phyloP scores from a whole-genome alignment of 352 stramenopile species.

The Phytophthora sansomeana region DNA sequence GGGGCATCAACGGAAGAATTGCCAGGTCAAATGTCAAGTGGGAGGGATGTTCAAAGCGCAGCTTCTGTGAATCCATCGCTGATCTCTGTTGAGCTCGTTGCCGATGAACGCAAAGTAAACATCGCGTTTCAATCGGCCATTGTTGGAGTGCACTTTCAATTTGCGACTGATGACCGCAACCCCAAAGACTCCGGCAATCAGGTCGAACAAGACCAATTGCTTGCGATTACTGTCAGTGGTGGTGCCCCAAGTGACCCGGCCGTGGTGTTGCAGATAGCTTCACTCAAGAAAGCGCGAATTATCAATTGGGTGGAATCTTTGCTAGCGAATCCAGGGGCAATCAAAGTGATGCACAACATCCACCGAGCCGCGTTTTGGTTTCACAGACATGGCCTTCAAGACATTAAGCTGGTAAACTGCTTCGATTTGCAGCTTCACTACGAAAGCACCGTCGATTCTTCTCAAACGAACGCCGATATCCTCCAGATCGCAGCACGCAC shows the following conservation, averaged over 20 bases:
- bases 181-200: no score
- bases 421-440: constrained; percentile 44
- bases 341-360: constrained; percentile 36
- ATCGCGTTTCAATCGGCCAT: no score
- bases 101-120: no score
- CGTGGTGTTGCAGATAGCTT: constrained; percentile 22
- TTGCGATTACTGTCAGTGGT: constrained; percentile 23
- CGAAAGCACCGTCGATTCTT: constrained; percentile 26
- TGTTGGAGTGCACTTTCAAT: constrained; percentile 34
- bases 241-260: constrained; percentile 3
- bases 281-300: constrained; percentile 16
- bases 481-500: no score
- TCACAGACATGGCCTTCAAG: constrained; percentile 12
- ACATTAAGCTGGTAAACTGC: constrained; percentile 21
- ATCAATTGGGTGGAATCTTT: constrained; percentile 18
- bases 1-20: no score
- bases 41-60: no score
- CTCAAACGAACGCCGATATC: constrained; percentile 17
- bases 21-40: no score
- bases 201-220: constrained; percentile 10
- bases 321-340: constrained; percentile 10
- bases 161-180: constrained; percentile 5
- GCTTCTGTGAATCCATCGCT: no score
- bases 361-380: constrained; percentile 31
- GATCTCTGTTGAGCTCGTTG: no score